Evolutionary conservation across 106 monocot species (phyloP).

Genomic region (Dioscorea dumetorum): DNA sequence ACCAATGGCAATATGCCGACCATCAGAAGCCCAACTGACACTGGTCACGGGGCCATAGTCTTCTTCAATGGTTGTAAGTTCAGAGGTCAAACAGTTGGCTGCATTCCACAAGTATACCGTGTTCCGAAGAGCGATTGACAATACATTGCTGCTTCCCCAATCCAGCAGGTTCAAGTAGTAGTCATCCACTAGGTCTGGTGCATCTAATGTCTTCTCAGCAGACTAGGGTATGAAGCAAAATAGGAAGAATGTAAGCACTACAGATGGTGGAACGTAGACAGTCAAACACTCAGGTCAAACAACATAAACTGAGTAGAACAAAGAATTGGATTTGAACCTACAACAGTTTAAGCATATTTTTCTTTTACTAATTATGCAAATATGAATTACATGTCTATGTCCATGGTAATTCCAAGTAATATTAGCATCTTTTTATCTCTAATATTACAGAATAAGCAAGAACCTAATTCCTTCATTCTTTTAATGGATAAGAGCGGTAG

Average conservation of each 20-base stretch:
- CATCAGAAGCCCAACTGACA: constrained; percentile 69
- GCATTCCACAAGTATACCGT: constrained; percentile 60
- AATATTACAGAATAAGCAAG: no score
- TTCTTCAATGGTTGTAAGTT: constrained; percentile 48
- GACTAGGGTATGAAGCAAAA: constrained; percentile 17
- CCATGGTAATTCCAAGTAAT: no score
- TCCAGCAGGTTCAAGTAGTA: constrained; percentile 55
- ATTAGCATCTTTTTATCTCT: no score
- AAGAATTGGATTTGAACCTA: background rate
- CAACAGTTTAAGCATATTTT: no score
- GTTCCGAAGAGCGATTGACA: constrained; percentile 47
- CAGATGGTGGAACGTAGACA: background rate
- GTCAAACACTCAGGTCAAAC: no score
- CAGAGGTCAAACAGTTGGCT: constrained; percentile 25
- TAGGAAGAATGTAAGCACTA: background rate
- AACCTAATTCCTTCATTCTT: no score
- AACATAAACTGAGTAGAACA: background rate
- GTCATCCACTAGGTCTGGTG: constrained; percentile 45
- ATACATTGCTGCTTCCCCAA: constrained; percentile 53
- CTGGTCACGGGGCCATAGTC: constrained; percentile 62
- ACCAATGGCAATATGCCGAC: constrained; percentile 47
- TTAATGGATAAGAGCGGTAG: no score
- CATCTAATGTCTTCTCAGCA: constrained; percentile 47
- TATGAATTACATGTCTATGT: no score
- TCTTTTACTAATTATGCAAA: no score